These are phyloP conservation scores for Metroxylon sagu DNA, from an alignment of 176 grass and related monocot species.

Conservation along the genomic window DNA sequence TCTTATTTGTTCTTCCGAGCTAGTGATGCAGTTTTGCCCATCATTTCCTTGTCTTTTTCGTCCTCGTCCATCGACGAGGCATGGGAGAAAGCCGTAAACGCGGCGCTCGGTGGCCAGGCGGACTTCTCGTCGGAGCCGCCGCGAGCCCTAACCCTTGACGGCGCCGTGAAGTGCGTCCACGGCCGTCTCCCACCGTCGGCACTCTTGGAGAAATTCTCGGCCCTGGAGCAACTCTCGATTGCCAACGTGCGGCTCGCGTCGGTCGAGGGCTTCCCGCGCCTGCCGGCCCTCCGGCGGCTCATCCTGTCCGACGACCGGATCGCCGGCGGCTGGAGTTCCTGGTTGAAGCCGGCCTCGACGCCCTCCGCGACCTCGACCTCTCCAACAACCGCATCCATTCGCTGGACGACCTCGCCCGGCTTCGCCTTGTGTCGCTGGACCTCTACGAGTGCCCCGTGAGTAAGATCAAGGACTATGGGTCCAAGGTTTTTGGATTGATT, in stretches of 20 bases:
- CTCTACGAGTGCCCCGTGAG: constrained; percentile 61
- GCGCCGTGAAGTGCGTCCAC: constrained; percentile 42
- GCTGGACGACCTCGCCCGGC: constrained; percentile 31
- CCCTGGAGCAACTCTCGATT: constrained; percentile 49
- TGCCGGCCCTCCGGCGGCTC: constrained; percentile 47
- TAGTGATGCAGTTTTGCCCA: too few relatives aligned
- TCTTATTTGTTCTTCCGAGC: too few relatives aligned
- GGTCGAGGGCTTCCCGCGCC: constrained; percentile 44
- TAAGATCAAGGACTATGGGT: constrained; percentile 40
- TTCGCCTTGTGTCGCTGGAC: constrained; percentile 34
- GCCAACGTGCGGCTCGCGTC: constrained; percentile 43
- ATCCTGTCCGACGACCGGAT: constrained; percentile 68
- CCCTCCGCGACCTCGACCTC: constrained; percentile 51
- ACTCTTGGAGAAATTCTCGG: constrained; percentile 25
- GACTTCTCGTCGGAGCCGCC: not conserved
- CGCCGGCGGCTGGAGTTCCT: constrained; percentile 34
- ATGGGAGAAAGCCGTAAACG: constrained; percentile 49
- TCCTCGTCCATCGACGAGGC: constrained; percentile 4
- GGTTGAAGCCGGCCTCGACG: constrained; percentile 27
- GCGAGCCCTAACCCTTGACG: constrained; percentile 51
- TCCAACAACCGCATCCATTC: constrained; percentile 52
- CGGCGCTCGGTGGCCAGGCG: constrained; percentile 14
- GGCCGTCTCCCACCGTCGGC: constrained; percentile 44
- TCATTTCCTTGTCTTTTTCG: too few relatives aligned
- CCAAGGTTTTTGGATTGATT: constrained; percentile 40